Evolutionary conservation across 371 early-diverging fungal species (phyloP).

Genomic region (Syncephalastrum monosporum): DNA sequence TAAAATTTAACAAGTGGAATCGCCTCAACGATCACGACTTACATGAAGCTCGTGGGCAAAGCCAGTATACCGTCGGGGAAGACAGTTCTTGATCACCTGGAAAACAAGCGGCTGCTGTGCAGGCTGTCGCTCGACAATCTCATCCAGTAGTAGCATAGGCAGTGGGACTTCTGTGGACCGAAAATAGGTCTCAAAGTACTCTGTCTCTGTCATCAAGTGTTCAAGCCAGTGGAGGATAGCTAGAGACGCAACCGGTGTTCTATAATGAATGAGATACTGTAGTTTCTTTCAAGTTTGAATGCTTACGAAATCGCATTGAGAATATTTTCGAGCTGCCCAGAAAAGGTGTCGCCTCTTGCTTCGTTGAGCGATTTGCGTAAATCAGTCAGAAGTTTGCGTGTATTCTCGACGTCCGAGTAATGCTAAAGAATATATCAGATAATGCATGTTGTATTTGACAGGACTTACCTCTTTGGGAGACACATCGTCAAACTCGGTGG

Average conservation of each 20-base stretch:
- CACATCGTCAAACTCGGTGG: constrained; percentile 48
- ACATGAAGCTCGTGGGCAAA: constrained; percentile 62
- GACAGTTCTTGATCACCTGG: constrained; percentile 46
- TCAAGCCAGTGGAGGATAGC: constrained; percentile 65
- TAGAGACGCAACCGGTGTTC: constrained; percentile 54
- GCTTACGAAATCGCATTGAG: constrained; percentile 26
- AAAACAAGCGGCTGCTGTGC: constrained; percentile 64
- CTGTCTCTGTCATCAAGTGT: constrained; percentile 56
- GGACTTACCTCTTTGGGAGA: constrained; percentile 18
- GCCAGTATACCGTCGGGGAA: constrained; percentile 27
- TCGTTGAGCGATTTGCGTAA: constrained; percentile 19
- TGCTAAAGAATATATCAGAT: background rate
- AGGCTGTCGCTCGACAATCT: constrained; percentile 66
- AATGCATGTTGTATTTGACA: too few relatives aligned
- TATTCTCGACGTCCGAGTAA: constrained; percentile 21
- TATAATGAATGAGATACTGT: constrained; percentile 8
- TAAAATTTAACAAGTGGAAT: background rate
- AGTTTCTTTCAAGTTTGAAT: background rate
- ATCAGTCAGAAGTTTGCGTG: constrained; percentile 9
- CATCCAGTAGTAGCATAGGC: constrained; percentile 64
- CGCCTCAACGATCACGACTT: constrained; percentile 3
- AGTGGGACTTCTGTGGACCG: constrained; percentile 59
- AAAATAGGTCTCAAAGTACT: constrained; percentile 69
- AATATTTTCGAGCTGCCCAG: constrained; percentile 28
- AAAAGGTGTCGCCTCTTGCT: constrained; percentile 23